Percentiles rank a stretch among this genome's conserved stretches.
Conservation (phyloP, 176 grass and related monocot species). For the Zoysia japonica region DNA sequence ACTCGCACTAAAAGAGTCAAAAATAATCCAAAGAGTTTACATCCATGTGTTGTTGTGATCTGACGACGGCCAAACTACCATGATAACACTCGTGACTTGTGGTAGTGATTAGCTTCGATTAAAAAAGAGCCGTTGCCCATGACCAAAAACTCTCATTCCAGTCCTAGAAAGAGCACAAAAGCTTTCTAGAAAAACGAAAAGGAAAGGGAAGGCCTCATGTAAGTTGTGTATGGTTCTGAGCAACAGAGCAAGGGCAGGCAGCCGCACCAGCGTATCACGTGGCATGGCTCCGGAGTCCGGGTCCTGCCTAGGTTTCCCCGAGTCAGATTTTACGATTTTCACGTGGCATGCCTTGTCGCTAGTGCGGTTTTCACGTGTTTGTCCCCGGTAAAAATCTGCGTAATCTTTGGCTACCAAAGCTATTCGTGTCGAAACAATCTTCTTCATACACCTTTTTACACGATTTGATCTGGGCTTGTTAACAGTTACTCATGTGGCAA, state of each 20-base stretch:
- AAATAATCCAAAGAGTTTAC: too few relatives aligned
- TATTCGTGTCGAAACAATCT: background rate
- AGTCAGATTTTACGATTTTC: slow-evolving; percentile 21
- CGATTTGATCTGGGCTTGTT: too few relatives aligned
- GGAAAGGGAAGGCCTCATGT: too few relatives aligned
- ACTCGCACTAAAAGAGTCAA: too few relatives aligned
- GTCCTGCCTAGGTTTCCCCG: slow-evolving; percentile 2
- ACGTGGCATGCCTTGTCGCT: slow-evolving; percentile 41
- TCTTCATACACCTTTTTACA: background rate
- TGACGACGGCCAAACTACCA: background rate
- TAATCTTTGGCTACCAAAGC: background rate
- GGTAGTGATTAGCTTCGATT: background rate
- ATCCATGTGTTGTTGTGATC: slow-evolving; percentile 12
- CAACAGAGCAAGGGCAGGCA: background rate
- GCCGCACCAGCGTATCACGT: slow-evolving; percentile 33
- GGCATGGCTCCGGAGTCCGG: background rate
- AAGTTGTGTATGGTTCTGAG: background rate
- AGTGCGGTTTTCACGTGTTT: slow-evolving; percentile 36
- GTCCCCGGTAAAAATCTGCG: background rate
- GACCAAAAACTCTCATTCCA: background rate
- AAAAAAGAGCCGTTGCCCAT: background rate
- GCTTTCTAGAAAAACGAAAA: too few relatives aligned
- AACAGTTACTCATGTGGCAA: too few relatives aligned
- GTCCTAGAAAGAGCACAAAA: background rate
- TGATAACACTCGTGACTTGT: slow-evolving; percentile 24